A percentile compares a stretch with the other conserved stretches of the same genome.
phyloP scores from a whole-genome alignment of 2,329 filamentous ascomycete species.

The Colletotrichum camelliae region DNA sequence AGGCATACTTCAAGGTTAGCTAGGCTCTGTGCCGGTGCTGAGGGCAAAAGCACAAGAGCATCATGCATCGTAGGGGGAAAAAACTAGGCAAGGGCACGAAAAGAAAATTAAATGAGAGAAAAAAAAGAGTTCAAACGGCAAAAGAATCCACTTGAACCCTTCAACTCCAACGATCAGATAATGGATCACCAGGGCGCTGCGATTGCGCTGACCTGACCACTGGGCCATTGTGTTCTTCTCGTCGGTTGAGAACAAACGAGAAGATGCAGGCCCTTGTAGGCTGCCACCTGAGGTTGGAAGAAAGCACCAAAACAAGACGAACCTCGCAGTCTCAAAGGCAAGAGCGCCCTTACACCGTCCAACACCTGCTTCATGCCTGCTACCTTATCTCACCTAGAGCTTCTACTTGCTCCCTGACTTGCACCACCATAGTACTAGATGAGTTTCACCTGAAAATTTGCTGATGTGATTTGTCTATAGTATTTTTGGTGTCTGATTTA shows the following conservation, averaged over 20 bases:
- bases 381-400: not conserved
- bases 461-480: not conserved
- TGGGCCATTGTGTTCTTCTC: not conserved
- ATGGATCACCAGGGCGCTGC: not conserved
- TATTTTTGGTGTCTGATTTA: rapidly evolving
- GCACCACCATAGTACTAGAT: rapidly evolving
- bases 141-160: not conserved
- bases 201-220: not conserved
- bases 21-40: too few relatives aligned
- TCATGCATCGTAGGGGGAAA: too few relatives aligned
- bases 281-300: rapidly evolving
- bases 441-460: not conserved
- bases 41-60: too few relatives aligned
- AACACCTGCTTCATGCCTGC: not conserved
- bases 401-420: not conserved
- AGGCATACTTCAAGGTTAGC: too few relatives aligned
- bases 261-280: not conserved
- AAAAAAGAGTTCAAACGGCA: not conserved
- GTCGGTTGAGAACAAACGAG: not conserved
- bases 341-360: not conserved
- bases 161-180: not conserved
- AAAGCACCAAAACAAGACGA: not conserved
- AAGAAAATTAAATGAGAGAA: too few relatives aligned
- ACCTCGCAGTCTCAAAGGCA: not conserved
- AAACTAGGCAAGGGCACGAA: too few relatives aligned